These are phyloP conservation scores for Alectoria sarmentosa DNA, from an alignment of 495 filamentous ascomycete genomes.

Conservation along the genomic window DNA sequence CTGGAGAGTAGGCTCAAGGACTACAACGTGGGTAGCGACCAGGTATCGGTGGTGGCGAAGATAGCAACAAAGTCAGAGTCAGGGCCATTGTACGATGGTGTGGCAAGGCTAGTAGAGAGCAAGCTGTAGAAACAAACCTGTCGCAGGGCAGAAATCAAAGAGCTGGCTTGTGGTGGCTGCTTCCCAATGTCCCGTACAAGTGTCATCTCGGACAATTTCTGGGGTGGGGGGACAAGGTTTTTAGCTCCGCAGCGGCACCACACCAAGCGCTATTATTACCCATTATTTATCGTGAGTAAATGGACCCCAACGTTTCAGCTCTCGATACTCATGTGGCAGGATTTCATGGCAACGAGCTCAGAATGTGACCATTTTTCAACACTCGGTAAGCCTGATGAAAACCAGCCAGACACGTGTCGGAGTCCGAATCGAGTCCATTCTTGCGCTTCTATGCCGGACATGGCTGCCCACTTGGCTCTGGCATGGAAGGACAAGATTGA, in stretches of 20 bases:
- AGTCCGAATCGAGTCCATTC: too few species aligned
- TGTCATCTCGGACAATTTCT: neutral
- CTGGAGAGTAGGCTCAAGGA: constrained; percentile 23
- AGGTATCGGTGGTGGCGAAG: constrained; percentile 17
- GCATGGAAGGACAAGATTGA: too few species aligned
- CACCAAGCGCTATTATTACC: too few species aligned
- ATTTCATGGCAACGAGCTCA: too few species aligned
- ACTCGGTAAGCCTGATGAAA: too few species aligned
- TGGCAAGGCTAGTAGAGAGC: neutral
- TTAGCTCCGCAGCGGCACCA: too few species aligned
- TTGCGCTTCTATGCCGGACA: too few species aligned
- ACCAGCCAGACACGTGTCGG: too few species aligned
- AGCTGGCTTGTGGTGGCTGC: neutral
- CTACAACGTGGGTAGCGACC: constrained; percentile 20
- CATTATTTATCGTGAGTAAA: neutral
- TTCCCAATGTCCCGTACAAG: neutral
- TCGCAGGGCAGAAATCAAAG: neutral
- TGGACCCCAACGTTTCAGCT: neutral
- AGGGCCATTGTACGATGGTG: constrained; percentile 3
- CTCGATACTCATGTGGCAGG: too few species aligned
- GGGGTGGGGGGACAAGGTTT: too few species aligned
- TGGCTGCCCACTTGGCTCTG: too few species aligned
- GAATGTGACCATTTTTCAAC: too few species aligned
- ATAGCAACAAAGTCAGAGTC: constrained; percentile 7
- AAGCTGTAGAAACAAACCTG: neutral